phyloP scores from a whole-genome alignment of 108 stramenopile species.

The Nannochloropsis gaditana region DNA sequence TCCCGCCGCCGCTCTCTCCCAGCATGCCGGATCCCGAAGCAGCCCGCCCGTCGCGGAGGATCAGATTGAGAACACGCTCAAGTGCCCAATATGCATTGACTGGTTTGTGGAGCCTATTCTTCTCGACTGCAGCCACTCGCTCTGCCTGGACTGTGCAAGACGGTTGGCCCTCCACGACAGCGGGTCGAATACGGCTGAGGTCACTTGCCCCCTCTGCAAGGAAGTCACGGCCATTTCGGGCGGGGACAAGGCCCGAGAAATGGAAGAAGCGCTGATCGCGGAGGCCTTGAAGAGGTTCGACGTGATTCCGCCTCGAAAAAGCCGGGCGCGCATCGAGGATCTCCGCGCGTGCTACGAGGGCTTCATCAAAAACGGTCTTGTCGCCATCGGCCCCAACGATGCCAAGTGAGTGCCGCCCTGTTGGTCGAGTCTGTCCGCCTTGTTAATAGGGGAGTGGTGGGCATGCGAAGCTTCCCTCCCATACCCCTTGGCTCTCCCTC shows the following conservation, averaged over 20 bases:
- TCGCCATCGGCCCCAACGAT: slow-evolving; percentile 14
- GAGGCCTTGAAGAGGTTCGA: neutral
- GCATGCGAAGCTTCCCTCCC: too few relatives aligned
- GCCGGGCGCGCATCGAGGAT: neutral
- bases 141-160: neutral
- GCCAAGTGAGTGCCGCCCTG: neutral
- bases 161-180: slow-evolving; percentile 7
- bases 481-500: neutral
- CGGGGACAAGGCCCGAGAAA: slow-evolving; percentile 17
- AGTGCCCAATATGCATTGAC: slow-evolving; percentile 13
- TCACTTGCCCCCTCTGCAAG: neutral
- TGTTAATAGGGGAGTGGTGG: too few relatives aligned
- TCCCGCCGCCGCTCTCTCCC: neutral
- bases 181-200: slow-evolving; percentile 15
- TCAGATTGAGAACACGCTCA: slow-evolving; percentile 8
- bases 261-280: neutral
- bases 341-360: neutral
- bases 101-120: slow-evolving; percentile 11
- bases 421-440: too few relatives aligned
- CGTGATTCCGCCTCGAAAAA: neutral
- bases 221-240: slow-evolving; percentile 3
- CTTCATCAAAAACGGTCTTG: neutral
- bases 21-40: neutral
- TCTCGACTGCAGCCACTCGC: neutral
- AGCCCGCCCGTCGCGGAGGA: neutral